Evolutionary conservation across 1,139 yeast species (phyloP).

Genomic region (Saccharomyces hybrid): DNA sequence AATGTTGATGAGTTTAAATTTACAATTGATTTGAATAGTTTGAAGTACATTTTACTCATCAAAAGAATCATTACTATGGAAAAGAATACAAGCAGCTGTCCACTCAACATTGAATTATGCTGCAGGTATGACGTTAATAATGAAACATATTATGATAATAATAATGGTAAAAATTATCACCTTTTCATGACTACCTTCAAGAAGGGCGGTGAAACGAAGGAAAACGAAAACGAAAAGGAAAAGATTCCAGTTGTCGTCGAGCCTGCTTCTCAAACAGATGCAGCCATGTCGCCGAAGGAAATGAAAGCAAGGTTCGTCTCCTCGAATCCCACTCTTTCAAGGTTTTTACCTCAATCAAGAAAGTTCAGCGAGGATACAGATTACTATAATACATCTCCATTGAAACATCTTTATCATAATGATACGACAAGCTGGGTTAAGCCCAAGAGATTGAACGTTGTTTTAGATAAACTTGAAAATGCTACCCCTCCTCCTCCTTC

Average conservation of each 20-base stretch:
- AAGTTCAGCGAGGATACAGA: conserved; percentile 26
- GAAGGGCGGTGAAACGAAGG: conserved; percentile 1
- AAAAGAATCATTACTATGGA: not conserved
- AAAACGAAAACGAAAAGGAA: not conserved
- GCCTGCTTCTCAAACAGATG: not conserved
- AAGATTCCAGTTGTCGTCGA: not conserved
- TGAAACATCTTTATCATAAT: conserved; percentile 24
- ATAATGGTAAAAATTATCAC: conserved; percentile 27
- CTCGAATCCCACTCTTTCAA: not conserved
- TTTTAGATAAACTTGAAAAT: conserved; percentile 6
- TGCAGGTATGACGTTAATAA: conserved; percentile 30
- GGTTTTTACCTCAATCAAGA: conserved; percentile 10
- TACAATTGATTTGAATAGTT: conserved; percentile 22
- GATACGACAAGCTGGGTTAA: conserved; percentile 13
- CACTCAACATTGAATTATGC: conserved; percentile 22
- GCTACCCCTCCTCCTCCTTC: not conserved
- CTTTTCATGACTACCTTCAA: conserved; percentile 2
- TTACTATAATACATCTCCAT: conserved; percentile 26
- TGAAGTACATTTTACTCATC: conserved; percentile 26
- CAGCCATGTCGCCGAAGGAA: not conserved
- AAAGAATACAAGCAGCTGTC: conserved; percentile 6
- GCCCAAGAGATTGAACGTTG: conserved; percentile 18
- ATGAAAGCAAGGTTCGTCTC: not conserved
- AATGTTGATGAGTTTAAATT: conserved; percentile 27
- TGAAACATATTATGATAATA: conserved; percentile 30